Percentiles rank a stretch among this genome's conserved stretches.
Evolutionary conservation across 225 moss, liverwort and hornwort species (phyloP).

Genomic region (Ulota crispa): DNA sequence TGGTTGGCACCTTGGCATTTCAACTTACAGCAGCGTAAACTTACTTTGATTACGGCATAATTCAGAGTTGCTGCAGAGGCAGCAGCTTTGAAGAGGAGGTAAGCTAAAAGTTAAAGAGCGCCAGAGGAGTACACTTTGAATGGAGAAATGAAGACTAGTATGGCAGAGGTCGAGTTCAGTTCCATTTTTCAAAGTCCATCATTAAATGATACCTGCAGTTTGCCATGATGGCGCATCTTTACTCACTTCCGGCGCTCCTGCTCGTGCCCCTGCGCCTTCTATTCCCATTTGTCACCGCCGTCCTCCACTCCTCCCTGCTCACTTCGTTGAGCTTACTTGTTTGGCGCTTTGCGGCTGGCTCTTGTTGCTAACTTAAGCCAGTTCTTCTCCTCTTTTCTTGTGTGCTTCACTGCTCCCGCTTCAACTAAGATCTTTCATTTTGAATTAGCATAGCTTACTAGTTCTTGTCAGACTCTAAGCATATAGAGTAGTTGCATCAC

Average conservation of each 20-base stretch:
- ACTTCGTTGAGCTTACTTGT: neutral
- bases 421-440: neutral
- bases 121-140: constrained; percentile 7
- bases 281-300: neutral
- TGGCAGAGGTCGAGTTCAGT: constrained; percentile 17
- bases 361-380: neutral
- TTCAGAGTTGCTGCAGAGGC: neutral
- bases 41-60: neutral
- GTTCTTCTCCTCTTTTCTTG: neutral
- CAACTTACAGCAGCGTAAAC: neutral
- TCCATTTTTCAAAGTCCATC: constrained; percentile 29
- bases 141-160: constrained; percentile 22
- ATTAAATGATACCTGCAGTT: constrained; percentile 37
- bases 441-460: neutral
- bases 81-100: constrained; percentile 20
- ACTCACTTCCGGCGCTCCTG: constrained; percentile 2
- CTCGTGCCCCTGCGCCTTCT: neutral
- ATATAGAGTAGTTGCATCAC: no score
- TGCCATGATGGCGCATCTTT: constrained; percentile 22
- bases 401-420: neutral
- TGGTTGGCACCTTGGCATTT: neutral
- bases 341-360: neutral
- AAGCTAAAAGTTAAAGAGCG: neutral
- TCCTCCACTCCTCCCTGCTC: neutral
- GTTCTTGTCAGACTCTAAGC: neutral